These are phyloP conservation scores for Alternaria sp. DNA, from an alignment of 2,329 filamentous ascomycete species.

Conservation along the genomic window DNA sequence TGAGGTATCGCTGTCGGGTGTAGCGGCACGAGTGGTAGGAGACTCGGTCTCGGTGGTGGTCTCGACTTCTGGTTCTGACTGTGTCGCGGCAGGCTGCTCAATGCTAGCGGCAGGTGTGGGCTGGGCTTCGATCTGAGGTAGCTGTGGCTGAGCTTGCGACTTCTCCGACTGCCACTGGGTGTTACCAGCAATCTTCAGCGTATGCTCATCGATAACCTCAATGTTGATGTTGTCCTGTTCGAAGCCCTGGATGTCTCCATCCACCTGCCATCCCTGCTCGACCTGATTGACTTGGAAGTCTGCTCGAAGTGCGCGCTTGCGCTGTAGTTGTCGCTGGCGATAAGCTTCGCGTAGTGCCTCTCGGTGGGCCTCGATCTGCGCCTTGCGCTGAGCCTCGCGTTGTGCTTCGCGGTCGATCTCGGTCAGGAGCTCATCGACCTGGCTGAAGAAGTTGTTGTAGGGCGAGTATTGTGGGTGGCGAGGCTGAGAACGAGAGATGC, in stretches of 20 bases:
- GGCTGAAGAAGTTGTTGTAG: slow-evolving; percentile 41
- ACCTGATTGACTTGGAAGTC: slow-evolving; percentile 39
- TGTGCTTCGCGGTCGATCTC: slow-evolving; percentile 38
- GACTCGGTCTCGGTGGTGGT: slow-evolving; percentile 8
- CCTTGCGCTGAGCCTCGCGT: slow-evolving; percentile 24
- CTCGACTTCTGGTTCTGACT: slow-evolving; percentile 12
- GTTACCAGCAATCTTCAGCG: slow-evolving; percentile 41
- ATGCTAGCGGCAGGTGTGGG: neutral
- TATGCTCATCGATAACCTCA: slow-evolving; percentile 43
- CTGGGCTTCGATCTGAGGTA: slow-evolving; percentile 14
- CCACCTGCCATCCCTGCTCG: slow-evolving; percentile 40
- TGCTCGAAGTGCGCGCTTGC: slow-evolving; percentile 38
- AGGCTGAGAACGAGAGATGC: slow-evolving; percentile 21
- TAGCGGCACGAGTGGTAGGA: slow-evolving; percentile 16
- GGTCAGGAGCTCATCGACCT: slow-evolving; percentile 41
- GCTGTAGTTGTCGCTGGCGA: slow-evolving; percentile 29
- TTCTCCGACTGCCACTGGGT: slow-evolving; percentile 31
- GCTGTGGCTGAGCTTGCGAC: slow-evolving; percentile 14
- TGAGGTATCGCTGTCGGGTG: slow-evolving; percentile 38
- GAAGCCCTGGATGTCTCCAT: slow-evolving; percentile 43
- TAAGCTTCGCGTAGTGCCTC: slow-evolving; percentile 32
- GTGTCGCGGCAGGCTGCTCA: neutral
- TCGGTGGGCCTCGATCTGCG: slow-evolving; percentile 37
- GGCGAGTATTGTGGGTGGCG: slow-evolving; percentile 31
- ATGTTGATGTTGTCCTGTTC: slow-evolving; percentile 44